Evolutionary conservation across 2,329 filamentous ascomycete genomes (phyloP).

Genomic region (Orbilia blumenaviensis): DNA sequence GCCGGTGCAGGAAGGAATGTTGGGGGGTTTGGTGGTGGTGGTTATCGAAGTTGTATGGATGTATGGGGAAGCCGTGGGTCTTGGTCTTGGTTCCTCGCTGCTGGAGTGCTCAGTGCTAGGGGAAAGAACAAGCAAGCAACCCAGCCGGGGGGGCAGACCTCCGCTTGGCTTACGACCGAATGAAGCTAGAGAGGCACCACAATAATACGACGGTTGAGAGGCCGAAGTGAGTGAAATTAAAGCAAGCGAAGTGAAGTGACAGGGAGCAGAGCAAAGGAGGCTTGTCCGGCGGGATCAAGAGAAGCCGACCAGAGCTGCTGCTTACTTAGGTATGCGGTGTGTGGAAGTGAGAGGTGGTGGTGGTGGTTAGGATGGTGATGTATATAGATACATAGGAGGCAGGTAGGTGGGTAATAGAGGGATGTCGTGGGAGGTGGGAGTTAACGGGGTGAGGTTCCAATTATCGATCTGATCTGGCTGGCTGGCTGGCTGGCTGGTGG

Average conservation of each 20-base stretch:
- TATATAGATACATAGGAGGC: background rate
- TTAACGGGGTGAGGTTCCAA: background rate
- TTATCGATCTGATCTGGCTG: too few species aligned
- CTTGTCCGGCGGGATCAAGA: background rate
- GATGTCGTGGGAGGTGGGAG: background rate
- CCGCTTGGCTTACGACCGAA: conserved; percentile 38
- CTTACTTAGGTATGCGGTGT: background rate
- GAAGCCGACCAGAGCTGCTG: conserved; percentile 5
- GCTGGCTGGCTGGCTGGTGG: too few species aligned
- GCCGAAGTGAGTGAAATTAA: conserved; percentile 23
- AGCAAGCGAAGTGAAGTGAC: too few species aligned
- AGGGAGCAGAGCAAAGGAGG: conserved; percentile 11
- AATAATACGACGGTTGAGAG: conserved; percentile 16
- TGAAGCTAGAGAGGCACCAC: conserved; percentile 21
- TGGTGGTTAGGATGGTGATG: background rate
- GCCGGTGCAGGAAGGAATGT: conserved; percentile 25
- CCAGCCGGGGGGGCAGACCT: conserved; percentile 39
- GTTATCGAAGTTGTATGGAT: conserved; percentile 9
- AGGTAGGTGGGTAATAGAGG: background rate
- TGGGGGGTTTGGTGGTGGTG: conserved; percentile 4
- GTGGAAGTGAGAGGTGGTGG: background rate
- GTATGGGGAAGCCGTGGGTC: conserved; percentile 37
- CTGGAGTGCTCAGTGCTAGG: too few species aligned
- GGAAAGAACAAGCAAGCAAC: conserved; percentile 17
- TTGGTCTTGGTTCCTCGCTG: conserved; percentile 18